Percentiles rank a stretch among this genome's conserved stretches.
Conservation (phyloP, 2,329 filamentous ascomycete species). For the Phialophora macrospora region DNA sequence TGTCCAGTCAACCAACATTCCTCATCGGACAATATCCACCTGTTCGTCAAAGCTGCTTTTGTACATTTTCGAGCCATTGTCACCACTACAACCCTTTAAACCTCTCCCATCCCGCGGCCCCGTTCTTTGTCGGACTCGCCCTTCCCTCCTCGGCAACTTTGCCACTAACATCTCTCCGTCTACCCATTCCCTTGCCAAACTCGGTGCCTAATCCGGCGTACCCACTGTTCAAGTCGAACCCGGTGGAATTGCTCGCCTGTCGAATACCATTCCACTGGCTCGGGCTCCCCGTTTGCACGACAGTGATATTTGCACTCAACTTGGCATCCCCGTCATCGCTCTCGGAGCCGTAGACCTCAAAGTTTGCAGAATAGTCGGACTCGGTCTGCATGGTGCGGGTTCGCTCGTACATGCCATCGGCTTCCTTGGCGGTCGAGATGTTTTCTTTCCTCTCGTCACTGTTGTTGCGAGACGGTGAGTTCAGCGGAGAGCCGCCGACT, state of each 20-base stretch:
- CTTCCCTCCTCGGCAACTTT: constrained; percentile 55
- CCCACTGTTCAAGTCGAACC: constrained; percentile 33
- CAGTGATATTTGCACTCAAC: constrained; percentile 24
- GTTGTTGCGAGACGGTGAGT: constrained; percentile 14
- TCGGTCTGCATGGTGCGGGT: constrained; percentile 37
- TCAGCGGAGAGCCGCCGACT: constrained; percentile 19
- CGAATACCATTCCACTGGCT: constrained; percentile 31
- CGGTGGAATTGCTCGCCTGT: constrained; percentile 38
- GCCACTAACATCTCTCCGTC: constrained; percentile 54
- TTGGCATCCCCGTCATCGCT: constrained; percentile 27
- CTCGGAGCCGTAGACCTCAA: constrained; percentile 35
- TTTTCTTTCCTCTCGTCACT: constrained; percentile 17
- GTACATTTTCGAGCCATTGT: neutral
- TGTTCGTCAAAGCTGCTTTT: neutral
- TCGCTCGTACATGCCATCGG: constrained; percentile 30
- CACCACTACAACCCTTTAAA: constrained; percentile 50
- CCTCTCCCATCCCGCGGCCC: constrained; percentile 51
- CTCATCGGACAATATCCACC: neutral
- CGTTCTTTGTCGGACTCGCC: constrained; percentile 35
- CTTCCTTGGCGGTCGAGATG: constrained; percentile 4
- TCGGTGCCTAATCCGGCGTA: constrained; percentile 40
- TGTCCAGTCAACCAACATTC: neutral
- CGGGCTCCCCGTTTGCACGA: constrained; percentile 33
- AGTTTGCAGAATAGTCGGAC: constrained; percentile 36
- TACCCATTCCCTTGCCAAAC: constrained; percentile 48